Base-by-base conservation (phyloP, 176 grass and related monocot species). In the Cenchrus purpureus region DNA sequence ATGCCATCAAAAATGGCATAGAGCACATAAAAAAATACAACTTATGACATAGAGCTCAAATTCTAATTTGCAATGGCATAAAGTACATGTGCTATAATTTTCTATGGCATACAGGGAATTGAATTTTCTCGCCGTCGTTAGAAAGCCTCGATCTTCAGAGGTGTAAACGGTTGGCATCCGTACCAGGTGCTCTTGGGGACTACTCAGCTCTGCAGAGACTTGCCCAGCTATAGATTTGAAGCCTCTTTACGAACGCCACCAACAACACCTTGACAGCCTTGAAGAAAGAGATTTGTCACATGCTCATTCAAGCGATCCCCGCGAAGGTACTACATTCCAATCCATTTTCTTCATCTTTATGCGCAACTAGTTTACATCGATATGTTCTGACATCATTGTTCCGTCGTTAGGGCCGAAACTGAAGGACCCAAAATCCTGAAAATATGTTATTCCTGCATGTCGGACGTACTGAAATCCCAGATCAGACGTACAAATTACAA, bases 221-320 rank as follows among this genome's bases (percentile, higher is more conserved):
- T 83, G 81, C 17, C 81, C 81, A 0, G 28, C n/a, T 17, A 52
- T 74, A 28, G 63, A 74, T 53, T 65, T 65, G 58, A 83, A 64
- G 22, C 57, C 81, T 25, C 28, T 83, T 65, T 83, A 64, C 10
- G 2, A 61, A 64, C 25, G 1, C 4, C 60, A 29, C 16, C 6
- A 12, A 19, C 48, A 84, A 7, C 16, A 31, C 8, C 44, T 64
- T 2, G 31, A 53, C 4, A 75, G 48, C 44, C 71, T 75, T 29
- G 82, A 54, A 28, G 0, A 11, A 10, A 75, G 14, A 40, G 7
- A 45, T 42, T 6, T 84, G 4, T 65, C 82, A 29, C 5, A 8
- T 76, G 71, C 71, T 66, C 4, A 3, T 65, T 84, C 46, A 84
- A 65, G 59, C 2, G 0, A 84, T 84, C 82, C 82, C 42, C 0